Evolutionary conservation across 768 basidiomycete species (phyloP).

Genomic region (Mycena floridula): DNA sequence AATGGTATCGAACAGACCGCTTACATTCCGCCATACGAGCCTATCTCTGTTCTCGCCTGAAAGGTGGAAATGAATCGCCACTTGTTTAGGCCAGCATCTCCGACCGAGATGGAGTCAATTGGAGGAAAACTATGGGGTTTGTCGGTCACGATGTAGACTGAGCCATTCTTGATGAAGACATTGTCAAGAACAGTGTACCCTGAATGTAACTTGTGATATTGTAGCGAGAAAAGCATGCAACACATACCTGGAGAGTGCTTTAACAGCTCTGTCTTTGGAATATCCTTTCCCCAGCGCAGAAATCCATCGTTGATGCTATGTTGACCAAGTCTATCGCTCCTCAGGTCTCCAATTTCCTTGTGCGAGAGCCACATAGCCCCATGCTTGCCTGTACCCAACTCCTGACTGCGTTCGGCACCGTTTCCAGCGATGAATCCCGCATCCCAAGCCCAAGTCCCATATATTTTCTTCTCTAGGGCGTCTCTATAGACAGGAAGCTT

Average conservation of each 20-base stretch:
- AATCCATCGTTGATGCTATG: slow-evolving; percentile 47
- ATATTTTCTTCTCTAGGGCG: slow-evolving; percentile 53
- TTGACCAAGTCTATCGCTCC: slow-evolving; percentile 22
- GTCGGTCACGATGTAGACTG: slow-evolving; percentile 72
- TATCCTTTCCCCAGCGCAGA: slow-evolving; percentile 45
- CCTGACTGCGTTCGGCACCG: slow-evolving; percentile 41
- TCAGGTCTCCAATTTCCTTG: slow-evolving; percentile 19
- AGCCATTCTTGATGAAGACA: slow-evolving; percentile 66
- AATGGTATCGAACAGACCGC: slow-evolving; percentile 11
- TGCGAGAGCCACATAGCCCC: slow-evolving; percentile 38
- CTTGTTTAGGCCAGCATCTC: slow-evolving; percentile 40
- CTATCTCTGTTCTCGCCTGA: slow-evolving; percentile 43
- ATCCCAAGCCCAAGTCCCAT: slow-evolving; percentile 67
- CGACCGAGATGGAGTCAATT: slow-evolving; percentile 40
- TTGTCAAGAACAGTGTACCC: slow-evolving; percentile 85
- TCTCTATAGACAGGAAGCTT: slow-evolving; percentile 49
- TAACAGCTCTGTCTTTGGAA: slow-evolving; percentile 51
- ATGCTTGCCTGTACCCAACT: slow-evolving; percentile 29
- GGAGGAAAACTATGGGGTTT: slow-evolving; percentile 55
- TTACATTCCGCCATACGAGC: slow-evolving; percentile 49
- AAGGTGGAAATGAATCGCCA: slow-evolving; percentile 55
- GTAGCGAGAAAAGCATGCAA: background rate
- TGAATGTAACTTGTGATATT: slow-evolving; percentile 19
- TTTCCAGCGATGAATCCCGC: slow-evolving; percentile 53
- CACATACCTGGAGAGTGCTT: slow-evolving; percentile 60